Base-by-base conservation (phyloP, 2,329 filamentous ascomycete species). In the Sclerotinia sclerotiorum region DNA sequence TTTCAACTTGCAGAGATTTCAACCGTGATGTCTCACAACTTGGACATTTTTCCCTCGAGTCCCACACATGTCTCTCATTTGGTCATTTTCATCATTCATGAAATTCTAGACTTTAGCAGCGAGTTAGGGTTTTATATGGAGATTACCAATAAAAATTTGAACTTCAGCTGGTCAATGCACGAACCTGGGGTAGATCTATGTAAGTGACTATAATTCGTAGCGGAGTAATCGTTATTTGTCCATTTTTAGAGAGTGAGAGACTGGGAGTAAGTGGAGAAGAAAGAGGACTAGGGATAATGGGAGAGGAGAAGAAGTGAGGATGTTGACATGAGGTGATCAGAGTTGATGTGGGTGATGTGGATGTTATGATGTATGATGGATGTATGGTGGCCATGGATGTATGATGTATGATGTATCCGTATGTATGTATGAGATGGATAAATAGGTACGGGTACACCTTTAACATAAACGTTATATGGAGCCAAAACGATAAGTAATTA, bases 1-100 rank as follows among this genome's bases (percentile, higher is more conserved):
- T 66, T 48, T 19, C 64, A 60, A 39, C 21, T 66, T 66, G 54
- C 64, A 60, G 51, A 58, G 52, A 60, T 66, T 58, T 60, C 35
- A 35, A 42, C n/a, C 29, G 52, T 11, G 42, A 60, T 48, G 48
- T 65, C 51, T 51, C n/a, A 65, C 21, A 39, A 65, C 48, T 65
- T 55, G 61, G 61, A 65, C 61, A 10, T 19, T 39, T 39, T 17
- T 15, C n/a, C 35, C 11, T 32, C 27, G 0, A 24, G 58, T 49
- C 58, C 58, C 58, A 55, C 48, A 51, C n/a, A 29, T 65, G 48
- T 52, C 48, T 55, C 39, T 52, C 32, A 55, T 55, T 44, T 65
- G 46, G n/a, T 32, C 48, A 42, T 55, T 17, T n/a, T 29, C 5
- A 35, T 61, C 44, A 48, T 11, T 48, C 42, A n/a, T 48, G 21